These are phyloP conservation scores for Aphanomyces cochlioides DNA, from an alignment of 352 stramenopile species.

Conservation along the genomic window DNA sequence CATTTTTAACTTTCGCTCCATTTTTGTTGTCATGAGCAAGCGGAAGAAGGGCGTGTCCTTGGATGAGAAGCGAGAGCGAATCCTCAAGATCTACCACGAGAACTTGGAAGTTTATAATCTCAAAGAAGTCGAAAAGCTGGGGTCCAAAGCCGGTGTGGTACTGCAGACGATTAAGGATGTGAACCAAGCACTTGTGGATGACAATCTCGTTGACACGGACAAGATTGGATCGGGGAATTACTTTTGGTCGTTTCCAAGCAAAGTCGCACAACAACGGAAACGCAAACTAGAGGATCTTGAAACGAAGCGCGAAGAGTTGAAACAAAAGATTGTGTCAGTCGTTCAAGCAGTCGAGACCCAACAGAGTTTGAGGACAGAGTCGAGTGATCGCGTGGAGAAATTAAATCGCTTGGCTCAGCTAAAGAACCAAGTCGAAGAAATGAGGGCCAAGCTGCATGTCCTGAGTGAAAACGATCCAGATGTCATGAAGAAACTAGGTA, in stretches of 20 bases:
- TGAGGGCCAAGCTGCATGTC: conserved; percentile 55
- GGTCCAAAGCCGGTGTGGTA: conserved; percentile 76
- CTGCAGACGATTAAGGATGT: conserved; percentile 87
- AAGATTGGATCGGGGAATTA: conserved; percentile 87
- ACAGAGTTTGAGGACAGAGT: conserved; percentile 48
- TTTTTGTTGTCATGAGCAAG: conserved; percentile 45
- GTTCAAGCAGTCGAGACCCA: conserved; percentile 44
- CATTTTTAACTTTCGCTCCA: conserved; percentile 7
- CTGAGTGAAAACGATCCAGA: conserved; percentile 72
- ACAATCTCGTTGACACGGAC: conserved; percentile 75
- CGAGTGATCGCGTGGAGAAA: conserved; percentile 61
- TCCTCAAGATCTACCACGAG: conserved; percentile 83
- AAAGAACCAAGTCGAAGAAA: conserved; percentile 45
- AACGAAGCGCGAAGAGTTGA: conserved; percentile 49
- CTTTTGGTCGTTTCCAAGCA: conserved; percentile 86
- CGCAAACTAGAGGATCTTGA: conserved; percentile 66
- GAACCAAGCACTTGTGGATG: conserved; percentile 82
- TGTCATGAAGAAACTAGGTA: conserved; percentile 57
- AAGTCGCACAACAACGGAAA: conserved; percentile 73
- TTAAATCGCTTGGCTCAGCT: conserved; percentile 51
- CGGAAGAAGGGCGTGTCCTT: conserved; percentile 77
- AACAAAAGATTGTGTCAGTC: conserved; percentile 29
- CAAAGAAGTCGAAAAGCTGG: conserved; percentile 85
- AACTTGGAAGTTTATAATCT: conserved; percentile 82
- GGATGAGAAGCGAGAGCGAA: conserved; percentile 80